Evolutionary conservation across 148 eudicot genomes (phyloP), one percentile per base, ranked within the genome.

Genomic region (Dysphania ambrosioides): DNA sequence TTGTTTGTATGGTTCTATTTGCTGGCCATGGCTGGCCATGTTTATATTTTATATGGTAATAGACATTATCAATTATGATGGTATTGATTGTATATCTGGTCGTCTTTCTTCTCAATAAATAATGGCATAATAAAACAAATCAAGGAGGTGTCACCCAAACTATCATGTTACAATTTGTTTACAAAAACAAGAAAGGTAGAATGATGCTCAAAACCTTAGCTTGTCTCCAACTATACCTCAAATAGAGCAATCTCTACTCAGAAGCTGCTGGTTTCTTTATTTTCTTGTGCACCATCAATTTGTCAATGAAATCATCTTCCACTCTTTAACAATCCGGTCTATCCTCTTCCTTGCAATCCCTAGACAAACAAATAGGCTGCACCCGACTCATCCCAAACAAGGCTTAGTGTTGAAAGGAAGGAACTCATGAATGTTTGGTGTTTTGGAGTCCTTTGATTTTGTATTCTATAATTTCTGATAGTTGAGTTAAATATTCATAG

Each of bases 401-500:
- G n/a, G n/a, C n/a, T n/a, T n/a, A 8, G 68, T 65, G 44, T 10
- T 27, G 36, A n/a, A 35, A 27, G n/a, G 42, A 36, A 21, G 36
- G 27, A 35, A 35, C 13, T 35, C 41, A 35, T n/a, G 47, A 32
- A 41, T 36, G 36, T n/a, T 32, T 42, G 16, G n/a, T n/a, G n/a
- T n/a, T n/a, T 32, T 62, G 40, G 26, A 57, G 62, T 71, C 73
- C 9, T 30, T 36, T 66, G 0, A 49, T 57, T 44, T 56, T 42
- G 60, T 49, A 29, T n/a, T 69, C 26, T 64, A 32, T n/a, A n/a
- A 57, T 61, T 40, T 65, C 49, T 66, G 34, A 71, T 24, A 5
- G 31, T 32, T 27, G 67, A 53, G 57, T 77, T 18, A 12, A 41
- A 66, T 64, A 36, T 77, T 72, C 72, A 30, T 84, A 96, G 99